A percentile compares a stretch with the other conserved stretches of the same genome.
Evolutionary conservation across 306 rosid genomes (phyloP).

Genomic region (Delonix regia): DNA sequence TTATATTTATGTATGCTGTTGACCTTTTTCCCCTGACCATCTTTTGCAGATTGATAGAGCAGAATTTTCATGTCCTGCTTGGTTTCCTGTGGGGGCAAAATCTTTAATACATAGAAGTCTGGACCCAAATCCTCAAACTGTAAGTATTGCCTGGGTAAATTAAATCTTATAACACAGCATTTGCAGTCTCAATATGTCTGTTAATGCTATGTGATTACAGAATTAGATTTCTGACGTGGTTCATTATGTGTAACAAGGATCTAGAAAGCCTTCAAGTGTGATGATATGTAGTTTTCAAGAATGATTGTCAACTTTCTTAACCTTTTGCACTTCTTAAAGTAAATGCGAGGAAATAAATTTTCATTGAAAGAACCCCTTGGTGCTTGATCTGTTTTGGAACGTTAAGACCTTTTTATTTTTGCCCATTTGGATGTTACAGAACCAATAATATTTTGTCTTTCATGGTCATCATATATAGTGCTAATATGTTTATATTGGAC

Average conservation of each 20-base stretch:
- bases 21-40: conserved; percentile 4
- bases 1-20: background rate
- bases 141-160: conserved; percentile 47
- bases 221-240: conserved; percentile 28
- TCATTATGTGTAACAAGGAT: conserved; percentile 24
- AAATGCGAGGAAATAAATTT: background rate
- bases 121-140: conserved; percentile 81
- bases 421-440: conserved; percentile 15
- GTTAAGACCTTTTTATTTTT: conserved; percentile 12
- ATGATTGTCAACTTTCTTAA: background rate
- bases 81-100: conserved; percentile 92
- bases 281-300: conserved; percentile 17
- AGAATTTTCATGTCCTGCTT: conserved; percentile 76
- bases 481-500: background rate
- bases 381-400: background rate
- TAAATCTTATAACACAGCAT: conserved; percentile 3
- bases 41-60: conserved; percentile 72
- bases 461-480: background rate
- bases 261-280: conserved; percentile 11
- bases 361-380: conserved; percentile 1
- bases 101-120: conserved; percentile 65
- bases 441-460: background rate
- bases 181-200: conserved; percentile 11
- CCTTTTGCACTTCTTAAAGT: conserved; percentile 4
- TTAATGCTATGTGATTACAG: conserved; percentile 18